These are phyloP conservation scores for Geranomyces variabilis DNA, from an alignment of 192 early-diverging fungal genomes.

Conservation along the genomic window DNA sequence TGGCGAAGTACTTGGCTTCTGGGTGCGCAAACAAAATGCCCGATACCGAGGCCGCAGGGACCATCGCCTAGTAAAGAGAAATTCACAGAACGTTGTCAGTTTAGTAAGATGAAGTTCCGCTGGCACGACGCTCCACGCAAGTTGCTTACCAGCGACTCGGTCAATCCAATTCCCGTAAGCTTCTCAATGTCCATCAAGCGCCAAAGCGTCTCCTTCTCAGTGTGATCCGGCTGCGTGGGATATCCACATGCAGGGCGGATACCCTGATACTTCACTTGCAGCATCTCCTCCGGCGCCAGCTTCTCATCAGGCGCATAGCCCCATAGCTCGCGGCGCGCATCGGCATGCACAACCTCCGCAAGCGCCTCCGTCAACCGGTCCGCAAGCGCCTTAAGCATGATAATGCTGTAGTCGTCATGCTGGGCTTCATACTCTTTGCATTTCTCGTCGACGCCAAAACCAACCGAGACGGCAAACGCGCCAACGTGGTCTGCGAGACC, in stretches of 20 bases:
- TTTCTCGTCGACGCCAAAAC: slow-evolving; percentile 89
- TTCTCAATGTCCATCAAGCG: slow-evolving; percentile 77
- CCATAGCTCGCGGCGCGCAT: slow-evolving; percentile 86
- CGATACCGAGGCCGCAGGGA: slow-evolving; percentile 86
- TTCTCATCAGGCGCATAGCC: slow-evolving; percentile 83
- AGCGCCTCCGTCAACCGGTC: slow-evolving; percentile 93
- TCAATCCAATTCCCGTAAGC: slow-evolving; percentile 82
- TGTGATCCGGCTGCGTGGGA: slow-evolving; percentile 94
- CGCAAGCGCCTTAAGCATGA: slow-evolving; percentile 95
- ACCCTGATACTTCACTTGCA: slow-evolving; percentile 92
- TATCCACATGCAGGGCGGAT: slow-evolving; percentile 96
- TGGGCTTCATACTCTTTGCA: slow-evolving; percentile 76
- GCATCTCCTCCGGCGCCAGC: slow-evolving; percentile 76
- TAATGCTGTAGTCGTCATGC: slow-evolving; percentile 89
- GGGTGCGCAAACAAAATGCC: slow-evolving; percentile 77
- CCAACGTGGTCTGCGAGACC: slow-evolving; percentile 85
- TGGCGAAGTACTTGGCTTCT: slow-evolving; percentile 87
- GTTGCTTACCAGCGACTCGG: slow-evolving; percentile 74
- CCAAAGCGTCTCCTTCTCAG: slow-evolving; percentile 95
- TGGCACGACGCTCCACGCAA: background rate
- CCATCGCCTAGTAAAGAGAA: slow-evolving; percentile 73
- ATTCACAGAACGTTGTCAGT: too few species aligned
- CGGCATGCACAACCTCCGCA: slow-evolving; percentile 88
- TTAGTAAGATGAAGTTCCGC: background rate
- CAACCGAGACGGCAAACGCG: slow-evolving; percentile 86